phyloP scores from a whole-genome alignment of 2,329 filamentous ascomycete genomes.

The Verticillium dahliae region DNA sequence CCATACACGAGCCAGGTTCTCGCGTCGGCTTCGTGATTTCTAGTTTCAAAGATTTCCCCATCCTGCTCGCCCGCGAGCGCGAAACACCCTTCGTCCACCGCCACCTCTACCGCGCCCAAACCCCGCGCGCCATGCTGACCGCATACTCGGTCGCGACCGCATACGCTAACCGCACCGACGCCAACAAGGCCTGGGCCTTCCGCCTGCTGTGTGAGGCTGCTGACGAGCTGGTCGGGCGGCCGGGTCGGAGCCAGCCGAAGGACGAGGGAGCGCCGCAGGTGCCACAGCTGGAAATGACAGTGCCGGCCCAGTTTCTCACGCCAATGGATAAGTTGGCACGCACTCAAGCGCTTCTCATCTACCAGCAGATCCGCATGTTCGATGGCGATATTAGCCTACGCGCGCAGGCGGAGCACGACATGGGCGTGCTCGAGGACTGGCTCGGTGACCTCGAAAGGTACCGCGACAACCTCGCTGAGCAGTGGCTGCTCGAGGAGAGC shows the following conservation, averaged over 20 bases:
- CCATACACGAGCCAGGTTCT: constrained; percentile 27
- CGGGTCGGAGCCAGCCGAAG: constrained; percentile 21
- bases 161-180: constrained; percentile 27
- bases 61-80: constrained; percentile 26
- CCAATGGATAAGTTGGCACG: constrained; percentile 32
- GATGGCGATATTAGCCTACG: constrained; percentile 34
- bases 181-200: constrained; percentile 31
- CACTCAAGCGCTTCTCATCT: constrained; percentile 33
- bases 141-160: constrained; percentile 32
- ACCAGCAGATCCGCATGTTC: constrained; percentile 35
- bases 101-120: constrained; percentile 29
- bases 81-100: constrained; percentile 35
- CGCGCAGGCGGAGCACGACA: constrained; percentile 32
- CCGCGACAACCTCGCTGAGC: constrained; percentile 25
- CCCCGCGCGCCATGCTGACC: constrained; percentile 31
- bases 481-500: constrained; percentile 13
- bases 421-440: constrained; percentile 28
- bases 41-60: constrained; percentile 23
- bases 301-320: constrained; percentile 6
- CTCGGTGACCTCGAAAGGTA: constrained; percentile 23
- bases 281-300: not conserved
- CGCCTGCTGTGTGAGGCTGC: constrained; percentile 30
- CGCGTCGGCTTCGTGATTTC: constrained; percentile 27
- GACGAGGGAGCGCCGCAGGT: not conserved
- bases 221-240: constrained; percentile 23